Evolutionary conservation across 75 land plant species (phyloP).

Genomic region (Azolla pinnata): DNA sequence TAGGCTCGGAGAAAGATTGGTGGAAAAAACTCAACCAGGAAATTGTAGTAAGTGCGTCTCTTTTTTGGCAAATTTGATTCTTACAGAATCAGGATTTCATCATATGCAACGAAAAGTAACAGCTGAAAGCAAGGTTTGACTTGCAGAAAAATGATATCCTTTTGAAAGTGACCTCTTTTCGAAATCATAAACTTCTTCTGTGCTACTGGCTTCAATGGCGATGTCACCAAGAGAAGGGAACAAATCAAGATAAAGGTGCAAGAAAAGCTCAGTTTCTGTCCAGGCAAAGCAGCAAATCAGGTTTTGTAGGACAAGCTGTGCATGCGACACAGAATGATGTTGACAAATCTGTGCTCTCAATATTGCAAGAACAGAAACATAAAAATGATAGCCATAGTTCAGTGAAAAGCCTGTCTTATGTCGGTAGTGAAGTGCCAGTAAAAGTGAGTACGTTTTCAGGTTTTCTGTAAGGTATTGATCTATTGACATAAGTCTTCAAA

Average conservation of each 20-base stretch:
- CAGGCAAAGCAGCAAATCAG: no score
- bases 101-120: background rate
- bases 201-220: constrained; percentile 15
- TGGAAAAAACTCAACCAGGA: constrained; percentile 12
- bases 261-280: background rate
- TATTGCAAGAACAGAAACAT: no score
- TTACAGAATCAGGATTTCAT: background rate
- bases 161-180: constrained; percentile 9
- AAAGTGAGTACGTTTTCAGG: no score
- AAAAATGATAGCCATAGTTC: no score
- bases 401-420: no score
- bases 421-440: no score
- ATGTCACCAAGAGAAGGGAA: constrained; percentile 5
- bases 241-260: background rate
- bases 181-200: constrained; percentile 11
- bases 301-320: no score
- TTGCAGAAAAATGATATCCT: constrained; percentile 14
- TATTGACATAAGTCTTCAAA: no score
- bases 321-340: no score
- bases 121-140: background rate
- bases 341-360: no score
- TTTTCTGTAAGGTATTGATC: no score
- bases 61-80: background rate
- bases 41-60: constrained; percentile 3
- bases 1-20: constrained; percentile 9